phyloP scores from a whole-genome alignment of 192 early-diverging fungal genomes.

The Gigaspora rosea region DNA sequence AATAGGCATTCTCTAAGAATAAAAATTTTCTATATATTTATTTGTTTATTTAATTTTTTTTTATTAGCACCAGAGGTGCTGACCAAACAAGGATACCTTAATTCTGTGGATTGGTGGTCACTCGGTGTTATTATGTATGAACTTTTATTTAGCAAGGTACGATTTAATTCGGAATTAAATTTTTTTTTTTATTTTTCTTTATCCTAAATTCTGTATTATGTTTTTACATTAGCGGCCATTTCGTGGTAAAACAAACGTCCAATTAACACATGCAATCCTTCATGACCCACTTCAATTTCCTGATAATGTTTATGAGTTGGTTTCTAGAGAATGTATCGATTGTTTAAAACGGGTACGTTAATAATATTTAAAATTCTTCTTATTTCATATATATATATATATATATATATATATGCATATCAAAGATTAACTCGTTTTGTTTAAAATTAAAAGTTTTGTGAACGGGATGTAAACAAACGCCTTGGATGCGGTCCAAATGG shows the following conservation, averaged over 20 bases:
- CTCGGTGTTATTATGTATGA: constrained; percentile 80
- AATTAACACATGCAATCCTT: constrained; percentile 70
- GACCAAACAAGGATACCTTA: constrained; percentile 53
- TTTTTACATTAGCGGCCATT: constrained; percentile 68
- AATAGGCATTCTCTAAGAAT: not conserved
- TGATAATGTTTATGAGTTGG: constrained; percentile 47
- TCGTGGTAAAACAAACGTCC: constrained; percentile 73
- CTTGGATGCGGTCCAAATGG: constrained; percentile 81
- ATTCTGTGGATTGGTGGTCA: constrained; percentile 79
- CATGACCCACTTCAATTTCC: constrained; percentile 69
- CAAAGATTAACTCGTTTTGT: not conserved
- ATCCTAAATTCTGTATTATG: not conserved
- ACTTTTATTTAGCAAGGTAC: constrained; percentile 74
- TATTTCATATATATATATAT: constrained; percentile 2
- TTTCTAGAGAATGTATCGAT: constrained; percentile 55
- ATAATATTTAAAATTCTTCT: constrained; percentile 19
- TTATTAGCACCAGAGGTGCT: constrained; percentile 71
- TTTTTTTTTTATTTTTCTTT: not conserved
- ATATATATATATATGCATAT: constrained; percentile 8
- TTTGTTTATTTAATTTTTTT: not conserved
- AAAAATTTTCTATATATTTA: not conserved
- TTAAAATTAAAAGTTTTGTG: constrained; percentile 56
- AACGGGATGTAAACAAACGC: constrained; percentile 71
- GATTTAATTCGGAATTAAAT: not conserved
- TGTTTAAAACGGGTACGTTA: constrained; percentile 50